phyloP scores from a whole-genome alignment of 2,329 filamentous ascomycete species.

The Aureobasidium mangrovei region DNA sequence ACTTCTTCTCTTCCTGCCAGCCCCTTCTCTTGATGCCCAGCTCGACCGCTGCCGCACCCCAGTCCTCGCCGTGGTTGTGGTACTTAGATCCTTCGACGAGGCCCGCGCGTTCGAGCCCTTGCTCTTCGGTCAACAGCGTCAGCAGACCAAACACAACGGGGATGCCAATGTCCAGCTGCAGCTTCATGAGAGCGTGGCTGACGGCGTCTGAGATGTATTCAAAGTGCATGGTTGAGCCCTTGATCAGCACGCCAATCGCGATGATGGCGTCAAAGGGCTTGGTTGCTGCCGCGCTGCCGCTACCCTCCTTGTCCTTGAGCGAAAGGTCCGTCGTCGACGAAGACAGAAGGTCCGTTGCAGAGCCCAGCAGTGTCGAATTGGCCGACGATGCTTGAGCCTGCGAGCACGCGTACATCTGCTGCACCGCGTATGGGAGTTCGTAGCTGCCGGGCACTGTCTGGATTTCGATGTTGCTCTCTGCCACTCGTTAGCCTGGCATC shows the following conservation, averaged over 20 bases:
- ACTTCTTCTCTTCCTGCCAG: slow-evolving; percentile 62
- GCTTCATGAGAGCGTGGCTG: slow-evolving; percentile 84
- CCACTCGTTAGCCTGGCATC: background rate
- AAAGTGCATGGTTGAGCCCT: slow-evolving; percentile 98
- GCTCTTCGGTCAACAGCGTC: slow-evolving; percentile 80
- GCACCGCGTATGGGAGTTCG: slow-evolving; percentile 85
- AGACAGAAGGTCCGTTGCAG: slow-evolving; percentile 68
- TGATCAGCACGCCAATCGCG: slow-evolving; percentile 91
- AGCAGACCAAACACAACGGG: slow-evolving; percentile 89
- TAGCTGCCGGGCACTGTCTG: slow-evolving; percentile 90
- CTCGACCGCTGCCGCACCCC: slow-evolving; percentile 91
- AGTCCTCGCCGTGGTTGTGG: slow-evolving; percentile 96
- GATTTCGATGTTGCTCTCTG: slow-evolving; percentile 74
- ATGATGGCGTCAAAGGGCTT: slow-evolving; percentile 85
- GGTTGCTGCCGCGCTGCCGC: slow-evolving; percentile 35
- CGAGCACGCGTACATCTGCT: slow-evolving; percentile 52
- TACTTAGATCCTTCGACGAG: slow-evolving; percentile 42
- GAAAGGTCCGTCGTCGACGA: slow-evolving; percentile 55
- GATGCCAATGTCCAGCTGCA: slow-evolving; percentile 80
- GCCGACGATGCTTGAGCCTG: slow-evolving; percentile 61
- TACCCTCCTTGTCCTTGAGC: slow-evolving; percentile 25
- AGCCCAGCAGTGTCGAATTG: slow-evolving; percentile 49
- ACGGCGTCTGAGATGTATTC: slow-evolving; percentile 95
- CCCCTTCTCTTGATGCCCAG: slow-evolving; percentile 78
- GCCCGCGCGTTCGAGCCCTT: slow-evolving; percentile 77